These are phyloP conservation scores for Globisporangium paroecandrum DNA, from an alignment of 352 stramenopile genomes.

Conservation along the genomic window DNA sequence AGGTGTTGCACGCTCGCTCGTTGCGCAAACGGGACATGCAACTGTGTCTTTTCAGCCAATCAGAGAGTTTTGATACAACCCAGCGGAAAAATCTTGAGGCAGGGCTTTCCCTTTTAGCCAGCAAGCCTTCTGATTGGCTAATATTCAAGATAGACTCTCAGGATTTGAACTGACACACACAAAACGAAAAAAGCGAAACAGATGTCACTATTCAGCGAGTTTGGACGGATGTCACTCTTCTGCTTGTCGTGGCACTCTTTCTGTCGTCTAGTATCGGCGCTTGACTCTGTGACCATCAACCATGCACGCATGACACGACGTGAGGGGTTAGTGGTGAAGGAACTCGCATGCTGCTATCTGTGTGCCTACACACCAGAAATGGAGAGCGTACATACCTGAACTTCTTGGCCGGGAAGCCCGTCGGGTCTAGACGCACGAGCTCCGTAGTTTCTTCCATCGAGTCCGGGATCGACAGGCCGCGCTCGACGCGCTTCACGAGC, in stretches of 20 bases:
- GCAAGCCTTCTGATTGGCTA: not conserved
- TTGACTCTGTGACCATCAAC: constrained; percentile 45
- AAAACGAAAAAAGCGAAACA: constrained; percentile 4
- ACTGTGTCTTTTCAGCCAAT: constrained; percentile 8
- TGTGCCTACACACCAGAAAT: not conserved
- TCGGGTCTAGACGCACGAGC: constrained; percentile 76
- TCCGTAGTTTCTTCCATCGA: constrained; percentile 77
- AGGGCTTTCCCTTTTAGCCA: too few species aligned
- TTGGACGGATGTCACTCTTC: not conserved
- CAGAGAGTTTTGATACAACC: not conserved
- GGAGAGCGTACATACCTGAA: constrained; percentile 48
- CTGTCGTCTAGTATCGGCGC: constrained; percentile 48
- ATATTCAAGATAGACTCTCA: not conserved
- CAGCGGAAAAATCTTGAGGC: constrained; percentile 12
- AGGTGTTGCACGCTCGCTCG: not conserved
- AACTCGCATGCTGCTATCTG: not conserved
- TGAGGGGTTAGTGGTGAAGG: not conserved
- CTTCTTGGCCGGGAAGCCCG: constrained; percentile 81
- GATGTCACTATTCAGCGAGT: not conserved
- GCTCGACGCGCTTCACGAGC: constrained; percentile 80
- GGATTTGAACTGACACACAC: not conserved
- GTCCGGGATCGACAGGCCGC: constrained; percentile 66
- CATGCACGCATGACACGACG: not conserved
- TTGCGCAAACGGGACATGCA: constrained; percentile 16
- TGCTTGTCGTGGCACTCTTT: not conserved